Evolutionary conservation across 768 basidiomycete species (phyloP).

Genomic region (Holtermanniella nyarrowii): DNA sequence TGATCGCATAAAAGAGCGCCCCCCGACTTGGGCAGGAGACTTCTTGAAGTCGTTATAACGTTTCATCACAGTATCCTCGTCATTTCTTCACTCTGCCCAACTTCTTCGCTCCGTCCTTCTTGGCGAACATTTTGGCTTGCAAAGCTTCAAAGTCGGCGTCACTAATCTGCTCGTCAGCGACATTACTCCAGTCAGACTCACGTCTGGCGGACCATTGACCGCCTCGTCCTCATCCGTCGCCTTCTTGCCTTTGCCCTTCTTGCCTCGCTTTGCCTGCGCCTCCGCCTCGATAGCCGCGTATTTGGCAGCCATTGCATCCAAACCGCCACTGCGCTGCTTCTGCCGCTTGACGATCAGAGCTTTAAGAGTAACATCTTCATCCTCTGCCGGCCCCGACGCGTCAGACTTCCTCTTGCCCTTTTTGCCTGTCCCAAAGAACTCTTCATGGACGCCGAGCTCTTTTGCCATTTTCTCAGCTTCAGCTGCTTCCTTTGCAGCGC

Average conservation of each 20-base stretch:
- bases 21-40: too few relatives aligned
- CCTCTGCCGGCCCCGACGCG: slow-evolving; percentile 16
- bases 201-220: slow-evolving; percentile 30
- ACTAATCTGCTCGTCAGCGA: slow-evolving; percentile 12
- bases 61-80: too few relatives aligned
- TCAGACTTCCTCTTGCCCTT: slow-evolving; percentile 59
- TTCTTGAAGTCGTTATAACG: too few relatives aligned
- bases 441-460: slow-evolving; percentile 84
- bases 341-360: slow-evolving; percentile 72
- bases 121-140: slow-evolving; percentile 25
- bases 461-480: slow-evolving; percentile 74
- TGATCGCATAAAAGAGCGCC: too few relatives aligned
- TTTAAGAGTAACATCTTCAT: slow-evolving; percentile 48
- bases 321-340: slow-evolving; percentile 52
- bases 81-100: too few relatives aligned
- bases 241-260: slow-evolving; percentile 44
- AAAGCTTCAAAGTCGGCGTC: slow-evolving; percentile 32
- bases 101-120: slow-evolving; percentile 9
- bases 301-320: slow-evolving; percentile 48
- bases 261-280: slow-evolving; percentile 28
- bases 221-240: slow-evolving; percentile 50
- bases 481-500: slow-evolving; percentile 63
- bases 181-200: background rate
- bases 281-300: slow-evolving; percentile 41
- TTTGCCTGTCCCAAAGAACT: slow-evolving; percentile 55